Evolutionary conservation across 1,284 basidiomycete genomes (phyloP).

Genomic region (Leccinum subfulvum): DNA sequence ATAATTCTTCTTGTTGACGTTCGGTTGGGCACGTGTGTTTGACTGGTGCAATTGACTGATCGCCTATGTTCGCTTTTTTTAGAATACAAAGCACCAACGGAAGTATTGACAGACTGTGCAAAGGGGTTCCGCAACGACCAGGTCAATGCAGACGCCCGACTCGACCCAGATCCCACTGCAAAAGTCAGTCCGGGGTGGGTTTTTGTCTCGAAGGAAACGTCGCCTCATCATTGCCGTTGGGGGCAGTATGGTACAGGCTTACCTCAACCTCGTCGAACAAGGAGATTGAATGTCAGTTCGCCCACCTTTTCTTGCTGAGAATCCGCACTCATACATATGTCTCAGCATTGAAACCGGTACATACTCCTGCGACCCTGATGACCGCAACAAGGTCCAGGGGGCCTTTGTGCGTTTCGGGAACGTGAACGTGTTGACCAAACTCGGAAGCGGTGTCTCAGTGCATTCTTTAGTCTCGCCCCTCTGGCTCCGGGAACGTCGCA

Average conservation of each 20-base stretch:
- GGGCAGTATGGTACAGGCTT: constrained; percentile 36
- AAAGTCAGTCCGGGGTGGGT: constrained; percentile 31
- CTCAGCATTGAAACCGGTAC: not conserved
- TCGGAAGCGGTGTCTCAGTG: not conserved
- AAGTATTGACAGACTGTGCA: constrained; percentile 51
- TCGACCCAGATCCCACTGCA: constrained; percentile 68
- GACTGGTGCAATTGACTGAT: not conserved
- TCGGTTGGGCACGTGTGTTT: constrained; percentile 53
- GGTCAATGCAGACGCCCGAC: constrained; percentile 39
- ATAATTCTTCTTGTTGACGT: constrained; percentile 4
- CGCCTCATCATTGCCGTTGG: constrained; percentile 23
- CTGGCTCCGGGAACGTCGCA: not conserved
- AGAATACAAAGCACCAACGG: constrained; percentile 54
- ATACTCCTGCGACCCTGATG: not conserved
- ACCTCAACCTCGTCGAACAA: constrained; percentile 56
- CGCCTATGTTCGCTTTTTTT: not conserved
- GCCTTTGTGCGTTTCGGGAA: too few species aligned
- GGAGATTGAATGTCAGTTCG: constrained; percentile 60
- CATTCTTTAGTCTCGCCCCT: not conserved
- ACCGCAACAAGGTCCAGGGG: too few species aligned
- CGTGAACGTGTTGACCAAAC: too few species aligned
- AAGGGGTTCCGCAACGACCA: constrained; percentile 32
- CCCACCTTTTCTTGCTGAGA: not conserved
- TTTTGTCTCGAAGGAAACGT: not conserved
- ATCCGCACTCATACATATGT: constrained; percentile 7